Evolutionary conservation across 768 basidiomycete species (phyloP).

Genomic region (Lepiota subincarnata): DNA sequence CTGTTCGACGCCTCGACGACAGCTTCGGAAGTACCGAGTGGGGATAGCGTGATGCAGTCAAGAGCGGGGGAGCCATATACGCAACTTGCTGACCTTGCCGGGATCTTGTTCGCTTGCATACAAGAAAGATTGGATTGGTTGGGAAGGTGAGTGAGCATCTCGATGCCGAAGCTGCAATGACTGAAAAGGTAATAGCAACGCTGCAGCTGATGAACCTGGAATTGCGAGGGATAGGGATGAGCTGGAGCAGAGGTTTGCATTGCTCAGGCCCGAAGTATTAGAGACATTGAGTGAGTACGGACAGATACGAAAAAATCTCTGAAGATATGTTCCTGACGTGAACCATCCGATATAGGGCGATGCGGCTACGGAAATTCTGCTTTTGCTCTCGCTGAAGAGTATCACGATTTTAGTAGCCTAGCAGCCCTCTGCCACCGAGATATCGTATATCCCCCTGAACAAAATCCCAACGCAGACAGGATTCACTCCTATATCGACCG

Average conservation of each 20-base stretch:
- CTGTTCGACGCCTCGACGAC: conserved; percentile 68
- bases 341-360: conserved; percentile 40
- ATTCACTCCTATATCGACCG: conserved; percentile 71
- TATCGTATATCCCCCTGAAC: conserved; percentile 54
- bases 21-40: conserved; percentile 35
- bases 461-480: conserved; percentile 57
- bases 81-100: conserved; percentile 65
- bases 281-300: conserved; percentile 69
- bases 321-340: not conserved
- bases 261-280: conserved; percentile 72
- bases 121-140: conserved; percentile 71
- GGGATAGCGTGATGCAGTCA: conserved; percentile 20
- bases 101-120: conserved; percentile 58
- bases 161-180: not conserved
- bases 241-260: conserved; percentile 63
- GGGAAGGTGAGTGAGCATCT: conserved; percentile 37
- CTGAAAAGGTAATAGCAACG: conserved; percentile 18
- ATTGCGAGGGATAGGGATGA: conserved; percentile 53
- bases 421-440: conserved; percentile 77
- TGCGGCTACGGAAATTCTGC: conserved; percentile 66
- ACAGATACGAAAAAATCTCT: no score
- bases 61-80: conserved; percentile 35
- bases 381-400: conserved; percentile 80
- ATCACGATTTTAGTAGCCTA: conserved; percentile 82
- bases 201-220: conserved; percentile 44